Evolutionary conservation across 805 yeast genomes (phyloP), one percentile per base, ranked within the genome.

Genomic region (Yarrowia hollandica): DNA sequence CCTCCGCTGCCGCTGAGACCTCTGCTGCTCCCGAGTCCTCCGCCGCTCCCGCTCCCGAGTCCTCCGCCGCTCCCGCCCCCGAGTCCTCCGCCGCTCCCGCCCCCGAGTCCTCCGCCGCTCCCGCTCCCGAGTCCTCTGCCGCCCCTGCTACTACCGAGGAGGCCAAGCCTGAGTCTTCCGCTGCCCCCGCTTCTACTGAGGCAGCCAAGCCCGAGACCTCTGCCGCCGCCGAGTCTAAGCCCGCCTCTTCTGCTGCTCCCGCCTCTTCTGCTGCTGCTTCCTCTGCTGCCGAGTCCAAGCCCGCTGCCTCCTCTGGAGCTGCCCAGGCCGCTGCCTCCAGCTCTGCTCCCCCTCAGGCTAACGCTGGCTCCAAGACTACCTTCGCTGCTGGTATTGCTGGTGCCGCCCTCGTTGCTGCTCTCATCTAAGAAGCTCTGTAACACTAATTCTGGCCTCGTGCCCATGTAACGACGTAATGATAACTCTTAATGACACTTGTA

Each of bases 271-370:
- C 30, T n/a, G 55, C 55, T 21, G 18, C 15, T 14, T 15, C 37
- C 37, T 33, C 37, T 33, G 11, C 7, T 12, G 37, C 37, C 18
- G 38, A 18, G 26, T 16, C 37, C 33, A 12, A n/a, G 42, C 18
- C 44, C 9, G 44, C 48, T 30, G 15, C 33, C 4, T 12, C 48
- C 14, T 14, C 42, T n/a, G 42, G 18, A 26, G 7, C 42, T 14
- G 18, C 38, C 15, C 26, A 19, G 4, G 15, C 23, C 18, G 9
- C 46, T 26, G 15, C 35, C n/a, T 23, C 58, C 26, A 26, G 21
- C 39, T 35, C 44, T 35, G 58, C 58, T 35, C 44, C 58, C 10
- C 21, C 31, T 23, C 58, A 52, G 58, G 44, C 58, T 14, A 52
- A 52, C 44, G 25, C 58, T 35, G 58, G 35, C 19, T 16, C 44